These are phyloP conservation scores for Trypanosoma melophagium DNA, from an alignment of 208 protist genomes.

Conservation along the genomic window DNA sequence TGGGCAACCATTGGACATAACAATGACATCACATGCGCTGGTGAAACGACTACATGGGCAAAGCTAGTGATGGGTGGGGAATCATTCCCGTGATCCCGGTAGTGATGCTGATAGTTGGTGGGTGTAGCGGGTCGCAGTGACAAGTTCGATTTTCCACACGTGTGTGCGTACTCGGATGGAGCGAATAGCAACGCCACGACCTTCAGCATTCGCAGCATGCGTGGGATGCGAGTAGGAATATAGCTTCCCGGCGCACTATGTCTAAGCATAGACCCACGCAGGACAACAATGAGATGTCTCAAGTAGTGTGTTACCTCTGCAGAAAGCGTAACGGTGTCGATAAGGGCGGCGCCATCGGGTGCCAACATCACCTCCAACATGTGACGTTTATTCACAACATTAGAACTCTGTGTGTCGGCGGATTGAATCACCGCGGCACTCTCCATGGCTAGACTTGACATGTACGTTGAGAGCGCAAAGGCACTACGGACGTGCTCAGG, in stretches of 20 bases:
- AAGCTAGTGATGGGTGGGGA: conserved; percentile 15
- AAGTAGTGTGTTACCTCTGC: conserved; percentile 65
- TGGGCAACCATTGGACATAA: conserved; percentile 64
- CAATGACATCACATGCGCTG: conserved; percentile 66
- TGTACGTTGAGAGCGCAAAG: conserved; percentile 84
- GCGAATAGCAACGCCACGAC: conserved; percentile 74
- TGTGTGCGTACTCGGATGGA: conserved; percentile 28
- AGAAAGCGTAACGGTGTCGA: conserved; percentile 71
- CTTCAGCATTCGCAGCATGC: conserved; percentile 52
- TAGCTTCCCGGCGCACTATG: conserved; percentile 24
- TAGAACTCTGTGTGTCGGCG: conserved; percentile 46
- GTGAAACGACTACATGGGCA: conserved; percentile 26
- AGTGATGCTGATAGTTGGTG: not conserved
- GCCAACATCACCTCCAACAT: conserved; percentile 72
- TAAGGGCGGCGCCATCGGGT: conserved; percentile 40
- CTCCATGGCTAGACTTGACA: conserved; percentile 78
- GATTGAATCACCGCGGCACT: conserved; percentile 79
- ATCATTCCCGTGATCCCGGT: not conserved
- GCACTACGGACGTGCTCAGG: conserved; percentile 60
- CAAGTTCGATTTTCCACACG: conserved; percentile 14
- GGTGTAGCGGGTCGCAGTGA: conserved; percentile 2
- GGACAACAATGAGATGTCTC: conserved; percentile 72
- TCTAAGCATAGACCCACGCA: conserved; percentile 53
- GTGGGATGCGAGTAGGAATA: conserved; percentile 26
- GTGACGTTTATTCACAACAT: conserved; percentile 74